These are phyloP conservation scores for Austroboletus olivaceoglutinosus DNA, from an alignment of 1,284 basidiomycete species.

Conservation along the genomic window DNA sequence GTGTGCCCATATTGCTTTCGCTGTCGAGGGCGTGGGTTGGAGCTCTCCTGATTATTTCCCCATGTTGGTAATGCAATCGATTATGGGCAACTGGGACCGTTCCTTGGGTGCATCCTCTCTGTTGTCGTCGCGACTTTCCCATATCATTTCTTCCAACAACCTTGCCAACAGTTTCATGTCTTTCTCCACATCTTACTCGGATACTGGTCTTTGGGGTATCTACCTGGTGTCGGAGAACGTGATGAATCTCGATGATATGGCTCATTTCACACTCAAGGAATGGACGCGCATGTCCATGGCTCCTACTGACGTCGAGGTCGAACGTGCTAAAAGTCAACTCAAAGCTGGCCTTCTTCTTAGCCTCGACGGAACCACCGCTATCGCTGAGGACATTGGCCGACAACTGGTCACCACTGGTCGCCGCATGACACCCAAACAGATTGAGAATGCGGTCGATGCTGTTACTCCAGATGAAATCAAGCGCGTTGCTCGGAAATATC, in stretches of 20 bases:
- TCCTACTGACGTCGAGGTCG: slow-evolving; percentile 85
- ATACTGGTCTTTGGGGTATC: slow-evolving; percentile 99
- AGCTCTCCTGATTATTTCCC: slow-evolving; percentile 98
- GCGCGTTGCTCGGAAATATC: slow-evolving; percentile 92
- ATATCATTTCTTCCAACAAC: slow-evolving; percentile 91
- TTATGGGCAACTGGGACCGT: slow-evolving; percentile 99
- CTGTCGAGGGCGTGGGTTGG: slow-evolving; percentile 98
- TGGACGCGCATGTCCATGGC: slow-evolving; percentile 95
- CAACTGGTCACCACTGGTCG: slow-evolving; percentile 94
- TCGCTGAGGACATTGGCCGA: slow-evolving; percentile 97
- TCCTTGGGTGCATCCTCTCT: slow-evolving; percentile 89
- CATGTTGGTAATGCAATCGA: slow-evolving; percentile 97
- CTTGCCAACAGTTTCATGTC: slow-evolving; percentile 99
- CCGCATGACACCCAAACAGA: slow-evolving; percentile 89
- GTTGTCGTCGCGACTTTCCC: slow-evolving; percentile 88
- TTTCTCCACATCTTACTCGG: slow-evolving; percentile 99
- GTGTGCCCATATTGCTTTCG: slow-evolving; percentile 93
- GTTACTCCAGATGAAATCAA: slow-evolving; percentile 90
- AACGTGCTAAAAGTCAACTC: slow-evolving; percentile 96
- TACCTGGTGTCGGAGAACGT: slow-evolving; percentile 96
- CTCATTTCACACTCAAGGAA: slow-evolving; percentile 94
- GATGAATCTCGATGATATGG: slow-evolving; percentile 89
- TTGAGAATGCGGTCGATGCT: slow-evolving; percentile 89
- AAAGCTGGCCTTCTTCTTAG: slow-evolving; percentile 91
- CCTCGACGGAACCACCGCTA: slow-evolving; percentile 92